These are phyloP conservation scores for Fusarium sacchari DNA, from an alignment of 2,329 filamentous ascomycete genomes.

Conservation along the genomic window DNA sequence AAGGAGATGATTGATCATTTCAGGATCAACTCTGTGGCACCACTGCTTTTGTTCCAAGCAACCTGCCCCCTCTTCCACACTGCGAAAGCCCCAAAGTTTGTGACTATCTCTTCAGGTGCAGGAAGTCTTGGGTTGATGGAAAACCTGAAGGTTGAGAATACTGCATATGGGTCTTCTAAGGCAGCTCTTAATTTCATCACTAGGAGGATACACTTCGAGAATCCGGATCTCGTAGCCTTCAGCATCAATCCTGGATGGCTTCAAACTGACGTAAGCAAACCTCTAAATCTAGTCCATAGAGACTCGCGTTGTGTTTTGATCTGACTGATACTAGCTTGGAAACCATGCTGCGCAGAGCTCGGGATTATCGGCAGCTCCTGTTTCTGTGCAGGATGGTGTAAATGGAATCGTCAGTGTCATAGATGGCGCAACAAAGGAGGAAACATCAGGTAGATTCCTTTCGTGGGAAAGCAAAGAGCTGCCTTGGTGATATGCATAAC, in stretches of 20 bases:
- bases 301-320: too few species aligned
- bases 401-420: background rate
- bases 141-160: background rate
- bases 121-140: background rate
- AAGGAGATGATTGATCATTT: background rate
- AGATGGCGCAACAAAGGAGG: background rate
- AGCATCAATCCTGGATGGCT: background rate
- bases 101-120: background rate
- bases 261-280: background rate
- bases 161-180: background rate
- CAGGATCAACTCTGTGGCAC: background rate
- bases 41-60: background rate
- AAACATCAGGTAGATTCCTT: background rate
- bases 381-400: background rate
- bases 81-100: background rate
- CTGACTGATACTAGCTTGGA: background rate
- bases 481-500: background rate
- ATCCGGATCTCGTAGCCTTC: background rate
- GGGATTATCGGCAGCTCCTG: background rate
- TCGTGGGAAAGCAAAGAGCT: background rate
- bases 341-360: background rate
- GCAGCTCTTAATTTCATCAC: background rate
- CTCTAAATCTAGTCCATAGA: accelerated
- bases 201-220: background rate
- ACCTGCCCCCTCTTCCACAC: background rate